phyloP scores from a whole-genome alignment of 2,329 filamentous ascomycete species.

The Xenoacremonium recifei region DNA sequence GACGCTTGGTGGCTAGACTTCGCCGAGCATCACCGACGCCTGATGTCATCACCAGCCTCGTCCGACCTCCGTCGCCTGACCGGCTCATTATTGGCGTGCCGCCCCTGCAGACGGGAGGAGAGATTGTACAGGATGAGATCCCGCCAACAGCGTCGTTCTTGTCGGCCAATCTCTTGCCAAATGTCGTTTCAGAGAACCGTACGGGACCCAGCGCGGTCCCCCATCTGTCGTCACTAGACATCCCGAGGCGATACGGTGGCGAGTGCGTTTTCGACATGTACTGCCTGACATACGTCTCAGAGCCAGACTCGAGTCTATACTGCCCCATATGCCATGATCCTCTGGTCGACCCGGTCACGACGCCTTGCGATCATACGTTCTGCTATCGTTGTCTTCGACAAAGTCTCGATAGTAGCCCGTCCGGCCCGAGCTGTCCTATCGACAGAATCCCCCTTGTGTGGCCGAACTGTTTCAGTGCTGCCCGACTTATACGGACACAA shows the following conservation, averaged over 20 bases:
- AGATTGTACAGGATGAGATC: conserved; percentile 13
- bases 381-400: conserved; percentile 56
- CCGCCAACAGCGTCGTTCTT: conserved; percentile 12
- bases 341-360: conserved; percentile 59
- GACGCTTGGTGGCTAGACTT: conserved; percentile 36
- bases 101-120: conserved; percentile 20
- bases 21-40: conserved; percentile 35
- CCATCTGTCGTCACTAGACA: conserved; percentile 38
- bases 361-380: conserved; percentile 64
- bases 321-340: conserved; percentile 60
- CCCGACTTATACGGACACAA: conserved; percentile 55
- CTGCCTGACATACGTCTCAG: conserved; percentile 42
- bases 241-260: conserved; percentile 37
- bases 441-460: conserved; percentile 48
- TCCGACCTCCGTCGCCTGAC: conserved; percentile 38
- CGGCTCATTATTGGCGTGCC: conserved; percentile 30
- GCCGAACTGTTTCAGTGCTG: conserved; percentile 40
- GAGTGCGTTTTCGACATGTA: conserved; percentile 43
- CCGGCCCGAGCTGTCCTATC: conserved; percentile 52
- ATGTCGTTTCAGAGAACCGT: conserved; percentile 25
- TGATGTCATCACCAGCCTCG: conserved; percentile 39
- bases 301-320: conserved; percentile 47
- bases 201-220: conserved; percentile 35
- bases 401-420: conserved; percentile 39
- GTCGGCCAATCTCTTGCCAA: conserved; percentile 17